phyloP scores from a whole-genome alignment of 768 basidiomycete genomes.

The Candolleomyces aberdarensis region DNA sequence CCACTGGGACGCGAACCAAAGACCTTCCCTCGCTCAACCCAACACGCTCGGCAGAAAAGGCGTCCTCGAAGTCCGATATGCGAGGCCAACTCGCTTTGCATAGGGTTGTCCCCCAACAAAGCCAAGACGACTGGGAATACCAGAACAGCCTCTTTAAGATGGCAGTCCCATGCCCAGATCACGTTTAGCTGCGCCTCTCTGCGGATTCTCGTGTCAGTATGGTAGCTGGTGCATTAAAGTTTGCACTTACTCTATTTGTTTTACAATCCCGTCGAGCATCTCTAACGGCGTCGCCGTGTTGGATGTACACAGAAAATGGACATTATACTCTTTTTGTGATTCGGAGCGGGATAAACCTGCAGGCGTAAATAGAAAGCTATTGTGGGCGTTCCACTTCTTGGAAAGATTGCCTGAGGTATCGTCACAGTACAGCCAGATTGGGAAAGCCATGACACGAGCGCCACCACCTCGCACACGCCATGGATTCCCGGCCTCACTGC shows the following conservation, averaged over 20 bases:
- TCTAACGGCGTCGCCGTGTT: constrained; percentile 40
- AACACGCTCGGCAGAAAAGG: constrained; percentile 39
- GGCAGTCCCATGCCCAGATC: neutral
- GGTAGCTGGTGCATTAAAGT: neutral
- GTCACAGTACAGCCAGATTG: constrained; percentile 42
- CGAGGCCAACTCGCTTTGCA: constrained; percentile 43
- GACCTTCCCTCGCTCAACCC: constrained; percentile 16
- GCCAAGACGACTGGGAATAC: neutral
- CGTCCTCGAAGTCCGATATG: constrained; percentile 39
- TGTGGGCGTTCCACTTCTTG: constrained; percentile 49
- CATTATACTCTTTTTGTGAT: constrained; percentile 29
- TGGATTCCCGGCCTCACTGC: neutral
- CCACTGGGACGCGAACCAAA: neutral
- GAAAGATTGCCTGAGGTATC: constrained; percentile 43
- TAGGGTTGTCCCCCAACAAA: constrained; percentile 41
- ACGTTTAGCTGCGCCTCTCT: neutral
- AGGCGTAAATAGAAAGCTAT: constrained; percentile 32
- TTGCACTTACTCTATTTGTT: constrained; percentile 29
- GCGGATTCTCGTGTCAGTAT: constrained; percentile 25
- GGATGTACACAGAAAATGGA: constrained; percentile 40
- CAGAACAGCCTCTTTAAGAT: neutral
- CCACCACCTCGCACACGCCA: constrained; percentile 22
- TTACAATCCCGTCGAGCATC: constrained; percentile 38
- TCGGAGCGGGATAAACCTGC: constrained; percentile 33
- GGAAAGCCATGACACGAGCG: constrained; percentile 23